These are phyloP conservation scores for Dipodascus geniculatus DNA, from an alignment of 805 yeast genomes.

Conservation along the genomic window DNA sequence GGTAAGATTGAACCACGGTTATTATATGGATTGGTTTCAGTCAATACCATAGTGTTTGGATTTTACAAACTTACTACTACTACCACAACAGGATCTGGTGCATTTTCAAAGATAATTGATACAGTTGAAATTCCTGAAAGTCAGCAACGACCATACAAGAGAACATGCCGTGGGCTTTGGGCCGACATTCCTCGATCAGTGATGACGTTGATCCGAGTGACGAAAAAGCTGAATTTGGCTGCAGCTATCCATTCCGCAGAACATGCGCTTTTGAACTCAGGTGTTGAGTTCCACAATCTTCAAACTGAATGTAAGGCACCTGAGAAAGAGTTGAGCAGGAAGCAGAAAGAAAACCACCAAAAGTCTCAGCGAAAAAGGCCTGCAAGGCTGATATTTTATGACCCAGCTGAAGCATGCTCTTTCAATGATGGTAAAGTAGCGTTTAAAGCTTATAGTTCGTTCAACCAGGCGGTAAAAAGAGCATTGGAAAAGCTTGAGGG, in stretches of 20 bases:
- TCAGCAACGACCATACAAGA: neutral
- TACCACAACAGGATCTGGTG: conserved; percentile 2
- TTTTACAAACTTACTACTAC: neutral
- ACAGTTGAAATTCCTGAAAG: conserved; percentile 65
- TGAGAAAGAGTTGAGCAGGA: conserved; percentile 79
- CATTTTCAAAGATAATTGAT: conserved; percentile 31
- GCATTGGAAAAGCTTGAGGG: conserved; percentile 46
- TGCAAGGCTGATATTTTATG: conserved; percentile 75
- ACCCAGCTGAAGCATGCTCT: conserved; percentile 61
- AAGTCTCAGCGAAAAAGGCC: conserved; percentile 61
- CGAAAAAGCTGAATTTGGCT: conserved; percentile 39
- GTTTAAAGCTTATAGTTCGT: conserved; percentile 61
- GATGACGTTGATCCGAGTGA: neutral
- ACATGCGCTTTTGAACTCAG: conserved; percentile 74
- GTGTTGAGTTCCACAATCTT: conserved; percentile 10
- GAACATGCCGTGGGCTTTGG: conserved; percentile 57
- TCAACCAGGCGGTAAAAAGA: conserved; percentile 48
- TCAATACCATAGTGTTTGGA: neutral
- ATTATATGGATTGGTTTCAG: neutral
- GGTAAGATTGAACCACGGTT: neutral
- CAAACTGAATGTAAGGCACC: conserved; percentile 94
- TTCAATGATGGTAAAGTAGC: conserved; percentile 70
- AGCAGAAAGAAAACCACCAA: conserved; percentile 38
- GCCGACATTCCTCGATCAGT: conserved; percentile 57
- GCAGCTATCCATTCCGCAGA: conserved; percentile 97